Evolutionary conservation across 1,284 basidiomycete genomes (phyloP).

Genomic region (Irpex sp.): DNA sequence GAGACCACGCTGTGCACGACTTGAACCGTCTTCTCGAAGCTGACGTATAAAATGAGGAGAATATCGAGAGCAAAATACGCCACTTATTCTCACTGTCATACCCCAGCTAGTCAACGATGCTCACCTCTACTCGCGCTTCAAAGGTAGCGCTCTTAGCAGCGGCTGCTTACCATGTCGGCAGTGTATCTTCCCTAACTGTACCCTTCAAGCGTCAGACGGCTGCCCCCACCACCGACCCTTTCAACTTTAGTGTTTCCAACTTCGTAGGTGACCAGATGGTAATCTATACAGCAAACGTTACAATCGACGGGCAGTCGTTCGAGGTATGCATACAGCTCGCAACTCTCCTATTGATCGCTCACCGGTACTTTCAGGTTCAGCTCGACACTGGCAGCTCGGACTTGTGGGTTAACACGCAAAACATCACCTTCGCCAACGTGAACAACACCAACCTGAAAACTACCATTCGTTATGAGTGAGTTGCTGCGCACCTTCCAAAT

Average conservation of each 20-base stretch:
- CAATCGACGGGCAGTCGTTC: constrained; percentile 8
- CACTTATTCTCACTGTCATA: not conserved
- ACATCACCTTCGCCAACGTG: not conserved
- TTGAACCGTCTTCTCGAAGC: not conserved
- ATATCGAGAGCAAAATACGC: not conserved
- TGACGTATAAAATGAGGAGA: not conserved
- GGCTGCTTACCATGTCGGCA: not conserved
- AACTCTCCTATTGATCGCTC: not conserved
- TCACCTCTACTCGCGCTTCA: not conserved
- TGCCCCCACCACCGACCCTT: not conserved
- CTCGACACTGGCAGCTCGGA: not conserved
- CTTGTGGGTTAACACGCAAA: not conserved
- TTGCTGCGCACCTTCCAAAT: not conserved
- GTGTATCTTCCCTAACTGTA: not conserved
- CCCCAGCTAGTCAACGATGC: not conserved
- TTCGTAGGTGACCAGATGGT: constrained; percentile 3
- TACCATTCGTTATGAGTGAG: not conserved
- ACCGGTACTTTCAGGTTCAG: not conserved
- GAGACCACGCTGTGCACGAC: not conserved
- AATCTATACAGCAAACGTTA: constrained; percentile 10
- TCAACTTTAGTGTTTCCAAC: constrained; percentile 7
- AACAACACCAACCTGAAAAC: not conserved
- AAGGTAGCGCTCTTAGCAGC: not conserved
- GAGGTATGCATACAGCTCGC: constrained; percentile 1
- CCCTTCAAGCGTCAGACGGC: not conserved